Evolutionary conservation across 2,329 filamentous ascomycete species (phyloP).

Genomic region (Aureobasidium namibiae): DNA sequence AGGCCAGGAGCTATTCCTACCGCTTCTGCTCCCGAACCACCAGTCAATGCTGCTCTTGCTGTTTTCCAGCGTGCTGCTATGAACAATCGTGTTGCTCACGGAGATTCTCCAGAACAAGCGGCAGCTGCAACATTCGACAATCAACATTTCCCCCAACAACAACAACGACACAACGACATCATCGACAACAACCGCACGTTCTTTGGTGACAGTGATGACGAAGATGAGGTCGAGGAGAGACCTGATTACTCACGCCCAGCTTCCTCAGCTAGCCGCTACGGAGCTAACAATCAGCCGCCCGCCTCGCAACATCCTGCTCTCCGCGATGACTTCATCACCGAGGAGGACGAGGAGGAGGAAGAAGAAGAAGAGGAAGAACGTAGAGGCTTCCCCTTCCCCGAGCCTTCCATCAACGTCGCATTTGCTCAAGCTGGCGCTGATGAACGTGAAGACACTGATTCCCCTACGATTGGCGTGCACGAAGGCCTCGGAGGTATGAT

Average conservation of each 20-base stretch:
- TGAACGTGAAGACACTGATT: slow-evolving; percentile 46
- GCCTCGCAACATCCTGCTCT: slow-evolving; percentile 30
- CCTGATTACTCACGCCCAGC: not conserved
- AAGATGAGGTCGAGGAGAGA: slow-evolving; percentile 27
- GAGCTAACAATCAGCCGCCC: slow-evolving; percentile 23
- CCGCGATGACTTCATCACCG: slow-evolving; percentile 19
- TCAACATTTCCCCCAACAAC: no score
- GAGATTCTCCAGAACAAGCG: slow-evolving; percentile 4
- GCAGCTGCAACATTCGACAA: not conserved
- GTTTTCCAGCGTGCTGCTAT: slow-evolving; percentile 39
- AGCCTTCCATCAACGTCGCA: slow-evolving; percentile 1
- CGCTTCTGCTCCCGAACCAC: not conserved
- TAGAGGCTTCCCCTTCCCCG: slow-evolving; percentile 2
- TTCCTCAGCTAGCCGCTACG: slow-evolving; percentile 23
- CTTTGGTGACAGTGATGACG: slow-evolving; percentile 32
- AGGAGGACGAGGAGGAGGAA: slow-evolving; percentile 23
- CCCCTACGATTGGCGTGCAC: slow-evolving; percentile 67
- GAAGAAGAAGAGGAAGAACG: slow-evolving; percentile 22
- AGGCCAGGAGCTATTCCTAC: not conserved
- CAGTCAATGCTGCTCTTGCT: slow-evolving; percentile 28
- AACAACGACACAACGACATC: no score
- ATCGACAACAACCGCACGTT: slow-evolving; percentile 30
- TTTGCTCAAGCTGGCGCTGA: slow-evolving; percentile 16
- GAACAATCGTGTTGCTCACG: slow-evolving; percentile 26
- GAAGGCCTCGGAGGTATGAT: slow-evolving; percentile 53